These are phyloP conservation scores for Paramyrothecium sp. DNA, from an alignment of 2,329 filamentous ascomycete species.

Conservation along the genomic window DNA sequence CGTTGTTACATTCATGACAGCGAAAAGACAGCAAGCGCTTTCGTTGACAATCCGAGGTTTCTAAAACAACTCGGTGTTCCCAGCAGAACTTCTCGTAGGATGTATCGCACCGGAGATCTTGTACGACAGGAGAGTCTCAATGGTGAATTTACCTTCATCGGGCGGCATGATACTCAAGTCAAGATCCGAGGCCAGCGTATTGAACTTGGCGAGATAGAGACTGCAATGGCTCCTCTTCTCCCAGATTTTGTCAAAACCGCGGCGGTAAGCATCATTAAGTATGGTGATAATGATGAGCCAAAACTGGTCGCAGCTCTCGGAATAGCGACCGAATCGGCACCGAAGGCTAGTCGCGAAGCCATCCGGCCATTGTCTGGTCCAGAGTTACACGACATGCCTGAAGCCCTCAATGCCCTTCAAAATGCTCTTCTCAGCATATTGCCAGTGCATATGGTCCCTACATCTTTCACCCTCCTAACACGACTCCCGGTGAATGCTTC, in stretches of 20 bases:
- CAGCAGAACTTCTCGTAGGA: constrained; percentile 8
- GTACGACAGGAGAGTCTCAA: constrained; percentile 10
- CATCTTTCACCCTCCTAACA: constrained; percentile 1
- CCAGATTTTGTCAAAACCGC: constrained; percentile 9
- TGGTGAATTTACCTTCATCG: constrained; percentile 10
- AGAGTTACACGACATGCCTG: neutral
- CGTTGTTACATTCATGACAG: too few relatives aligned
- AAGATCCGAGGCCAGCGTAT: constrained; percentile 19
- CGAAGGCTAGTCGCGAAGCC: too few relatives aligned
- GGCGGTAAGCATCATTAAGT: constrained; percentile 14
- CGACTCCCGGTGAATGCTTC: constrained; percentile 4
- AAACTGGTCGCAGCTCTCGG: constrained; percentile 13
- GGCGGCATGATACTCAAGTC: constrained; percentile 17
- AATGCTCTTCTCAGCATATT: neutral
- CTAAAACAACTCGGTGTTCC: neutral
- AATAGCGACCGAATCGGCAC: neutral
- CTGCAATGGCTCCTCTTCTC: constrained; percentile 3
- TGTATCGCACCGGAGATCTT: constrained; percentile 17
- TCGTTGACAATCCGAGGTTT: too few relatives aligned
- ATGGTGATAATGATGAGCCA: constrained; percentile 10
- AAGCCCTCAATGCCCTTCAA: constrained; percentile 1
- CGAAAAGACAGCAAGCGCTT: too few relatives aligned
- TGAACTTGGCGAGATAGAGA: constrained; percentile 18
- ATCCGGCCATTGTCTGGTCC: neutral
- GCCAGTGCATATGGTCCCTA: constrained; percentile 5